Base-by-base conservation (phyloP, 345 rosid genomes). In the Eucalyptus virginea region DNA sequence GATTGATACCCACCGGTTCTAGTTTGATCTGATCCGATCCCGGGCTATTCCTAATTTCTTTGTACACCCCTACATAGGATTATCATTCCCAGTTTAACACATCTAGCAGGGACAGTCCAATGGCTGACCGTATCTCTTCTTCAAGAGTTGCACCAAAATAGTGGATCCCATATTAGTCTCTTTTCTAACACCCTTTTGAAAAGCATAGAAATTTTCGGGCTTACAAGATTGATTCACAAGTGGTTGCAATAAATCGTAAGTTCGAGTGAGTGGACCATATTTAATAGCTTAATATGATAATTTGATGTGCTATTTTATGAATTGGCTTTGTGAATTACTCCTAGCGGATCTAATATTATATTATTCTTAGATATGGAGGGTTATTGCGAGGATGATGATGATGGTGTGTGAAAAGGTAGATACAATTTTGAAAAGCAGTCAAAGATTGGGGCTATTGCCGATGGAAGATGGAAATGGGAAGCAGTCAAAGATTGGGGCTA, bases 1-100 rank as follows among this genome's bases (percentile, higher is more conserved):
- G 9, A 17, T 0, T 3, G 1, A 4, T 51, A 51, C 0, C 23
- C 23, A 51, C 9, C 9, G 4, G 4, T 51, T 51, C 54, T 51
- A 51, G 21, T 51, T 2, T 51, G 2, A 5, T 51, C 1, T 17
- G 0, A 51, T 51, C 9, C 54, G 1, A 51, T 51, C 54, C 4
- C 0, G 2, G 54, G 23, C 54, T 51, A 51, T 51, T 7, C 23
- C 54, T 2, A 51, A 51, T 51, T 51, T 51, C 23, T 51, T 51
- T 51, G 54, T 9, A 51, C 23, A 51, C 9, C 54, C 21, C 23
- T 51, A 51, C 54, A 7, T 51, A 51, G 3, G 4, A 51, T 54
- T 54, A 54, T 23, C 26, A 23, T 54, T 21, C 28, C 28, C 0
- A 54, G 60, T 54, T 54, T 23, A 23, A 54, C 60, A 54, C 60